Evolutionary conservation across 2,329 filamentous ascomycete species (phyloP).

Genomic region (Sporothrix schenckii): DNA sequence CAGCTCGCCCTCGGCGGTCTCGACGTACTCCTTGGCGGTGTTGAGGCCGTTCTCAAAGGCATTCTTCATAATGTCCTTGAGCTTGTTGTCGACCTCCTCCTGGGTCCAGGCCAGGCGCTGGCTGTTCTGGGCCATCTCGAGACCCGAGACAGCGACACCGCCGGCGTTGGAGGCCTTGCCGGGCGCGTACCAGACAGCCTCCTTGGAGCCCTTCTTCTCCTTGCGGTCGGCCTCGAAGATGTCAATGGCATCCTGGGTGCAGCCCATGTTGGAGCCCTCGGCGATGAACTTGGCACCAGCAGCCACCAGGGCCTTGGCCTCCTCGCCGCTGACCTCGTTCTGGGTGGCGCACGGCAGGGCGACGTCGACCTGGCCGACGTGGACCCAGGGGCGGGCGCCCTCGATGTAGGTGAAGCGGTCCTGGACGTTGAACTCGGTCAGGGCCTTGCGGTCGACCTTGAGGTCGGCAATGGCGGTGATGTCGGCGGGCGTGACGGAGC

Average conservation of each 20-base stretch:
- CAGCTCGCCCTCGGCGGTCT: conserved; percentile 75
- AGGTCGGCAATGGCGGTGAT: conserved; percentile 77
- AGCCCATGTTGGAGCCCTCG: conserved; percentile 99
- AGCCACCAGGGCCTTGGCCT: conserved; percentile 79
- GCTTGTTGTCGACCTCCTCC: conserved; percentile 87
- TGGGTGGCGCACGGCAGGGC: conserved; percentile 93
- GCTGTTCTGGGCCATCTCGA: conserved; percentile 99
- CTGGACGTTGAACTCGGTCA: conserved; percentile 68
- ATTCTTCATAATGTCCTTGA: conserved; percentile 92
- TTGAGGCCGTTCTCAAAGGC: conserved; percentile 88
- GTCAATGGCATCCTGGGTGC: conserved; percentile 92
- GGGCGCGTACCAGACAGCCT: conserved; percentile 90
- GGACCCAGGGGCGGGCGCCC: conserved; percentile 86
- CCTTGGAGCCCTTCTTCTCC: conserved; percentile 59
- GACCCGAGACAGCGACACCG: conserved; percentile 93
- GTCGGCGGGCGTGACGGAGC: conserved; percentile 76
- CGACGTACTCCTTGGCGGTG: conserved; percentile 87
- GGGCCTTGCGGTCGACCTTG: conserved; percentile 83
- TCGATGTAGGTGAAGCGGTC: conserved; percentile 81
- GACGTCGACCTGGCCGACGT: conserved; percentile 87
- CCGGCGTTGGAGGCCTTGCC: conserved; percentile 97
- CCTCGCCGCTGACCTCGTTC: conserved; percentile 93
- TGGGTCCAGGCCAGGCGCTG: conserved; percentile 78
- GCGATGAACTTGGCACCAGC: conserved; percentile 83
- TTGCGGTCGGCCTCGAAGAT: conserved; percentile 80